These are phyloP conservation scores for Cladobotryum protrusum DNA, from an alignment of 2,329 filamentous ascomycete species.

Conservation along the genomic window DNA sequence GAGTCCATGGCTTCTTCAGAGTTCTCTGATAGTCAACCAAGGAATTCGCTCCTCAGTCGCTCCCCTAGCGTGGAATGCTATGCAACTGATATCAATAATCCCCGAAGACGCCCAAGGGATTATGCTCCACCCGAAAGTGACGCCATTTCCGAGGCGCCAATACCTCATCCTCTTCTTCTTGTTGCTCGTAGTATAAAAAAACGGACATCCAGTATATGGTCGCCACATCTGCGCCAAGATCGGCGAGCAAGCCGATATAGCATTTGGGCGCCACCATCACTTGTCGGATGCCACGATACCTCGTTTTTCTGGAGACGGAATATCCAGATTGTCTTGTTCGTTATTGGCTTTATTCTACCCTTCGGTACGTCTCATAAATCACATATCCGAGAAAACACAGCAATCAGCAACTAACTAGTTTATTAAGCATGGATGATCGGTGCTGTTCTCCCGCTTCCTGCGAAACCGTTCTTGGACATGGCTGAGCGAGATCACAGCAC, in stretches of 20 bases:
- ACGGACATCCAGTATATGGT: conserved; percentile 61
- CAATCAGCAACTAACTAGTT: conserved; percentile 10
- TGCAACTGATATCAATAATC: conserved; percentile 39
- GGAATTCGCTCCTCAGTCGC: conserved; percentile 39
- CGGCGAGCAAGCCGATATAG: conserved; percentile 52
- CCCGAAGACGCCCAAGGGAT: conserved; percentile 39
- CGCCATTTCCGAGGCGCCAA: conserved; percentile 37
- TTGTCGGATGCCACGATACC: conserved; percentile 58
- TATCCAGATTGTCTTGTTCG: conserved; percentile 68
- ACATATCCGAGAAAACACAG: background rate
- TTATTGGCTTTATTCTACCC: conserved; percentile 70
- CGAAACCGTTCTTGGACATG: conserved; percentile 46
- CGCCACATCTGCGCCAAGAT: conserved; percentile 64
- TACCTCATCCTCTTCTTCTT: conserved; percentile 25
- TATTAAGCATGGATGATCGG: conserved; percentile 70
- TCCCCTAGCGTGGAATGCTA: conserved; percentile 47
- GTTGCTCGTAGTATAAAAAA: conserved; percentile 32
- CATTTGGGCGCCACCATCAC: conserved; percentile 67
- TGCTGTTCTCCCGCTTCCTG: conserved; percentile 65
- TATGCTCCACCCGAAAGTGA: conserved; percentile 15
- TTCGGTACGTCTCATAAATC: conserved; percentile 49
- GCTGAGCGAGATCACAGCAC: conserved; percentile 40
- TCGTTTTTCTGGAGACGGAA: conserved; percentile 60
- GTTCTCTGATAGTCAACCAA: conserved; percentile 40
- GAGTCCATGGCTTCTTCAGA: conserved; percentile 43